phyloP scores from a whole-genome alignment of 495 filamentous ascomycete genomes.

The Penicillium manginii region DNA sequence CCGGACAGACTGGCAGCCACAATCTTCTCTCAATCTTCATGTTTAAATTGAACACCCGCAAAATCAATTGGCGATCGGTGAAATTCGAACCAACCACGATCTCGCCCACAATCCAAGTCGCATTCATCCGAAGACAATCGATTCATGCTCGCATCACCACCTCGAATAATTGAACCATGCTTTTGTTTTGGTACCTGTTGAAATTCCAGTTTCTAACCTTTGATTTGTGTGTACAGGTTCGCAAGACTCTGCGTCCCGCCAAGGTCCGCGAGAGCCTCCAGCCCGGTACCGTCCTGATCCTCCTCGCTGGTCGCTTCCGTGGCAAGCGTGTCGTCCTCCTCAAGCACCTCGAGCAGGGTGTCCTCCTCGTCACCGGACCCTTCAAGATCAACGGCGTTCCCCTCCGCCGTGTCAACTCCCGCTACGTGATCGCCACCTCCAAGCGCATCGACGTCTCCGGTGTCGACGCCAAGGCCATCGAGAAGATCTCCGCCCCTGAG shows the following conservation, averaged over 20 bases:
- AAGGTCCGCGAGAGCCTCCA: constrained; percentile 82
- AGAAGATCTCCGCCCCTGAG: constrained; percentile 79
- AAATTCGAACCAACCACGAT: constrained; percentile 10
- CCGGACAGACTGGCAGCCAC: background rate
- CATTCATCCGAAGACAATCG: constrained; percentile 13
- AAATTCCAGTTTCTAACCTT: constrained; percentile 39
- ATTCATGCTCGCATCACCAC: constrained; percentile 3
- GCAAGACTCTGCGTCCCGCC: constrained; percentile 88
- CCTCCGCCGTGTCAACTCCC: constrained; percentile 93
- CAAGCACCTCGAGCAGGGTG: constrained; percentile 93
- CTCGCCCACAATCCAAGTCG: constrained; percentile 7
- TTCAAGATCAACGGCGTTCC: constrained; percentile 99
- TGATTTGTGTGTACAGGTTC: constrained; percentile 64
- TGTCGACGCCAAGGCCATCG: constrained; percentile 78
- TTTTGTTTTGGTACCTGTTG: background rate
- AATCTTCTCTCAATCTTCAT: background rate
- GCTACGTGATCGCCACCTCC: constrained; percentile 98
- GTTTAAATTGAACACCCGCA: constrained; percentile 9
- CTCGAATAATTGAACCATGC: background rate
- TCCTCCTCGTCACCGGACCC: constrained; percentile 97
- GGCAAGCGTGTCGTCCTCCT: constrained; percentile 99
- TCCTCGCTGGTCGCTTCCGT: constrained; percentile 99
- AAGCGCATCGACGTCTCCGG: constrained; percentile 83
- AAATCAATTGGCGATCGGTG: constrained; percentile 14
- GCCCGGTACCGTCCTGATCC: constrained; percentile 94